These are phyloP conservation scores for Paecilomyces niveus DNA, from an alignment of 2,329 filamentous ascomycete species.

Conservation along the genomic window DNA sequence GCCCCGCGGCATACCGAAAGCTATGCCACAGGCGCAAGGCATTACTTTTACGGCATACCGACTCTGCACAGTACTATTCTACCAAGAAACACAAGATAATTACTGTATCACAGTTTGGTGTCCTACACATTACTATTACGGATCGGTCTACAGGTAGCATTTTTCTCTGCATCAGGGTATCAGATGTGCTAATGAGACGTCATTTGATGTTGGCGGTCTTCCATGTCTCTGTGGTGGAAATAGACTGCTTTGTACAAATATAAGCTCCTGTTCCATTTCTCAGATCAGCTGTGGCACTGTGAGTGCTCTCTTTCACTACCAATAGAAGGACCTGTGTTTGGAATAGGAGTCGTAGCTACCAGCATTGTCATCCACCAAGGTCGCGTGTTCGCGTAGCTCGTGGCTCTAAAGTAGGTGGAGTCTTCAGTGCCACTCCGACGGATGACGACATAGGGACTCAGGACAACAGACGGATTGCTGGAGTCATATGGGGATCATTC, in stretches of 20 bases:
- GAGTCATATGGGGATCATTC: neutral
- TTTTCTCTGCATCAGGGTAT: too few relatives aligned
- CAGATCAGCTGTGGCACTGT: neutral
- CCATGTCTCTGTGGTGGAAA: too few relatives aligned
- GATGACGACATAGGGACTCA: neutral
- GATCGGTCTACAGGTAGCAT: too few relatives aligned
- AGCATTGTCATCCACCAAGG: slow-evolving; percentile 10
- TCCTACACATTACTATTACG: neutral
- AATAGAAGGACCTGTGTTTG: neutral
- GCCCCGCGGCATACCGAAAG: slow-evolving; percentile 8
- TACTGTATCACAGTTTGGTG: neutral
- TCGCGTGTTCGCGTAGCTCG: slow-evolving; percentile 2
- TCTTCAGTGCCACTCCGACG: neutral
- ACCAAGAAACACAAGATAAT: neutral
- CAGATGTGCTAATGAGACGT: too few relatives aligned
- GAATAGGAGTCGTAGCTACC: slow-evolving; percentile 22
- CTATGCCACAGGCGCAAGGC: neutral
- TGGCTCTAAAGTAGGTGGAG: neutral
- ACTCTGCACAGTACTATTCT: neutral
- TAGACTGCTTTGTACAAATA: neutral
- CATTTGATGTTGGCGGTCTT: too few relatives aligned
- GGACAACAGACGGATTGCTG: neutral
- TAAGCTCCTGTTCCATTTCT: neutral
- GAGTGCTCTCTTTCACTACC: neutral
- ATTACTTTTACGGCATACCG: slow-evolving; percentile 8